Conservation (phyloP, 257 asterid species). For the Nicotiana obtusifolia region DNA sequence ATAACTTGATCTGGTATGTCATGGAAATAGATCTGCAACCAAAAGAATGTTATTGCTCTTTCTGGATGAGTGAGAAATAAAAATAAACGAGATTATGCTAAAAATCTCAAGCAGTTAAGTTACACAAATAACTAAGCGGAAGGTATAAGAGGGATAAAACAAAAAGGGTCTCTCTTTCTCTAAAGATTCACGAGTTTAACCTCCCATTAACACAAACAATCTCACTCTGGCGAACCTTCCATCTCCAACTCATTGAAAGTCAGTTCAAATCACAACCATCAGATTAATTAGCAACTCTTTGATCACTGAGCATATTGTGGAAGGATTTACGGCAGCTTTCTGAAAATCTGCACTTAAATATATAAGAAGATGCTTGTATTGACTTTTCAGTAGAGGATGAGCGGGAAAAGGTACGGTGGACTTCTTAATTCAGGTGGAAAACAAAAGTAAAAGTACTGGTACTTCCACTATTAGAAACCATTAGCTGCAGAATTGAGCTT, state of each 20-base stretch:
- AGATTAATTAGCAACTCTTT: neutral
- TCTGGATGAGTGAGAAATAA: neutral
- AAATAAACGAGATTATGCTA: neutral
- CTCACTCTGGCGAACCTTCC: neutral
- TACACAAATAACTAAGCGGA: neutral
- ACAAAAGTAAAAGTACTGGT: neutral
- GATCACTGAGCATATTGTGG: neutral
- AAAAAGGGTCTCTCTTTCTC: neutral
- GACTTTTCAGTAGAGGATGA: neutral
- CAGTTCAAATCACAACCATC: neutral
- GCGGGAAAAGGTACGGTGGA: neutral
- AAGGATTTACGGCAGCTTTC: neutral
- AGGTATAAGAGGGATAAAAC: neutral
- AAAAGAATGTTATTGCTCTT: neutral
- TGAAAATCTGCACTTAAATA: neutral
- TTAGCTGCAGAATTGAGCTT: neutral
- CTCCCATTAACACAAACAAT: neutral
- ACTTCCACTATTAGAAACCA: neutral
- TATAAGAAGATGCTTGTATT: neutral
- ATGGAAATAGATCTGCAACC: constrained; percentile 75
- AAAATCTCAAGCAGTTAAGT: neutral
- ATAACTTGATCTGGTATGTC: constrained; percentile 70
- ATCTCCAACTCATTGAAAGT: neutral
- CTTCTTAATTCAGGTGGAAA: neutral
- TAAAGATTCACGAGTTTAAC: neutral